Evolutionary conservation across 805 yeast species (phyloP).

Genomic region (Saturnispora besseyi): DNA sequence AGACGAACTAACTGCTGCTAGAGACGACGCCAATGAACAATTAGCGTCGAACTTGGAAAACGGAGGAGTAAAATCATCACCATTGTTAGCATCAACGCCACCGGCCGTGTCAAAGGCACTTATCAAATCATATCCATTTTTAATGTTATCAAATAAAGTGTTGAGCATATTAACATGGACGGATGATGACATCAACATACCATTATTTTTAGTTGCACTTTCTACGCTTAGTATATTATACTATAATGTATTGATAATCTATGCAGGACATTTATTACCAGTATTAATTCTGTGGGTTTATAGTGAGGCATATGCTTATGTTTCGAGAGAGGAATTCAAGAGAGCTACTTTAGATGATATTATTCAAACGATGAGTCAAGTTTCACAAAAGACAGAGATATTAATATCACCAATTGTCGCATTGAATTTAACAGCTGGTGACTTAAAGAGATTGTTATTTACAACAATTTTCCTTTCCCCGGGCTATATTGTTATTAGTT

Average conservation of each 20-base stretch:
- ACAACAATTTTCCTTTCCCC: slow-evolving; percentile 86
- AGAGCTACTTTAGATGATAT: slow-evolving; percentile 85
- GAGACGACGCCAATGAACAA: neutral
- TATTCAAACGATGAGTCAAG: slow-evolving; percentile 63
- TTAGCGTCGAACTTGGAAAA: slow-evolving; percentile 1
- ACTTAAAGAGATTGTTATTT: slow-evolving; percentile 68
- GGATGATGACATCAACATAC: slow-evolving; percentile 63
- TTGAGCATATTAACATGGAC: slow-evolving; percentile 86
- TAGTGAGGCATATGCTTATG: slow-evolving; percentile 46
- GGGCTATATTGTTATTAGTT: slow-evolving; percentile 59
- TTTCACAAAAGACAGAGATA: slow-evolving; percentile 68
- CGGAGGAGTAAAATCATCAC: slow-evolving; percentile 49
- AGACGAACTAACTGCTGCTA: neutral
- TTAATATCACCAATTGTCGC: slow-evolving; percentile 72
- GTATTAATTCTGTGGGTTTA: slow-evolving; percentile 55
- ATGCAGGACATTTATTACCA: slow-evolving; percentile 70
- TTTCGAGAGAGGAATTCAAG: slow-evolving; percentile 47
- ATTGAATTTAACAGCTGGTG: slow-evolving; percentile 65
- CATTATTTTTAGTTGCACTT: slow-evolving; percentile 39
- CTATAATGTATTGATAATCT: slow-evolving; percentile 68
- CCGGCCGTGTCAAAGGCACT: slow-evolving; percentile 82
- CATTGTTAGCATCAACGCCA: slow-evolving; percentile 81
- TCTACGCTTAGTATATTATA: slow-evolving; percentile 59
- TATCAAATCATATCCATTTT: slow-evolving; percentile 75
- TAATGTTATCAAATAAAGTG: slow-evolving; percentile 59